phyloP scores from a whole-genome alignment of 441 rosid species.

The Erodium moschatum region DNA sequence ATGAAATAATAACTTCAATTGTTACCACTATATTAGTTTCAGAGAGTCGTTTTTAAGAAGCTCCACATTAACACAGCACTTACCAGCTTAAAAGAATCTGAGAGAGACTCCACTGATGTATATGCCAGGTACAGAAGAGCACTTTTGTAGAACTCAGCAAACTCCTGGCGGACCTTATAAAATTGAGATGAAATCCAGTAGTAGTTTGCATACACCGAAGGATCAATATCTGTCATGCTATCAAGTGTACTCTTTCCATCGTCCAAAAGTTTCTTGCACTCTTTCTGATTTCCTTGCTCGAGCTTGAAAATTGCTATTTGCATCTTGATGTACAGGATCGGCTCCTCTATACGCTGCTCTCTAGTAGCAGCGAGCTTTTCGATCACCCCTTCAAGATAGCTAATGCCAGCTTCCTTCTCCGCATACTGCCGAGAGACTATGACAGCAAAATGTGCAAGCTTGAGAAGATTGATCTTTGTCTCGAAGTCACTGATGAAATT shows the following conservation, averaged over 20 bases:
- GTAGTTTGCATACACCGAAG: slow-evolving; percentile 85
- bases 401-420: slow-evolving; percentile 76
- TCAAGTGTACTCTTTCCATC: slow-evolving; percentile 76
- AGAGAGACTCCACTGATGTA: slow-evolving; percentile 82
- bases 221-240: slow-evolving; percentile 96
- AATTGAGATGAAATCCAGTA: slow-evolving; percentile 89
- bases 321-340: slow-evolving; percentile 73
- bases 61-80: neutral
- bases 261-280: slow-evolving; percentile 78
- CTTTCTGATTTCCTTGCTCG: slow-evolving; percentile 75
- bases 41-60: neutral
- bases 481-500: slow-evolving; percentile 87
- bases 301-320: slow-evolving; percentile 80
- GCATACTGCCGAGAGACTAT: slow-evolving; percentile 74
- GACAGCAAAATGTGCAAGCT: slow-evolving; percentile 87
- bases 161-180: slow-evolving; percentile 68
- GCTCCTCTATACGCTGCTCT: slow-evolving; percentile 74
- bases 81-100: slow-evolving; percentile 85
- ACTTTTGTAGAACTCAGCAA: slow-evolving; percentile 78
- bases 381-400: slow-evolving; percentile 69
- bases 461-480: slow-evolving; percentile 88
- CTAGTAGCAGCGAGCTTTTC: slow-evolving; percentile 69
- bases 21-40: neutral
- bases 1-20: neutral
- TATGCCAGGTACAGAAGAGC: slow-evolving; percentile 95